A percentile compares a stretch with the other conserved stretches of the same genome.
Conservation (phyloP, 2,329 filamentous ascomycete genomes). For the Neofusicoccum umdonicola region DNA sequence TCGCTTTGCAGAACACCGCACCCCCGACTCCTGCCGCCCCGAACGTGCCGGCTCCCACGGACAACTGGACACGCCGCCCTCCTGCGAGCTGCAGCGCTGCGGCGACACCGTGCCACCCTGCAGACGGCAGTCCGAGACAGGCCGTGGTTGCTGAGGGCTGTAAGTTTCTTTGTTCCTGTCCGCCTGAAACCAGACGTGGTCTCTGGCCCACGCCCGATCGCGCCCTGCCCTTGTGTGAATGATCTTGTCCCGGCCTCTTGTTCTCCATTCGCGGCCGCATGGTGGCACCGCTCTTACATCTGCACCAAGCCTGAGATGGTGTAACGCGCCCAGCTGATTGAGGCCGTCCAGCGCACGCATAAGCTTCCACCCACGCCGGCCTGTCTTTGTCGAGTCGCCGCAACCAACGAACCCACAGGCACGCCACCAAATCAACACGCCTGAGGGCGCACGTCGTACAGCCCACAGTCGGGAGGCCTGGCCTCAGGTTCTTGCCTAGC, state of each 20-base stretch:
- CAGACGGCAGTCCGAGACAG: slow-evolving; percentile 18
- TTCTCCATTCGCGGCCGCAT: slow-evolving; percentile 16
- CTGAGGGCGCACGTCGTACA: slow-evolving; percentile 16
- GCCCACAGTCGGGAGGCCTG: slow-evolving; percentile 3
- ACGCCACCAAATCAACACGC: slow-evolving; percentile 14
- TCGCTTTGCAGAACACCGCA: slow-evolving; percentile 4
- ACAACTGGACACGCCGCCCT: slow-evolving; percentile 9
- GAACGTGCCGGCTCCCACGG: slow-evolving; percentile 7
- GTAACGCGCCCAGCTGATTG: slow-evolving; percentile 17
- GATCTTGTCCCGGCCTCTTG: slow-evolving; percentile 14
- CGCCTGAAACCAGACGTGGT: slow-evolving; percentile 17
- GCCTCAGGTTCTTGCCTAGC: slow-evolving; percentile 16
- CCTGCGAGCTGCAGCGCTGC: slow-evolving; percentile 8
- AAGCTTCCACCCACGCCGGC: slow-evolving; percentile 17
- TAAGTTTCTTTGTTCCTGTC: slow-evolving; percentile 19
- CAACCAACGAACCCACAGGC: slow-evolving; percentile 16
- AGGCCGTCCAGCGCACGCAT: slow-evolving; percentile 15
- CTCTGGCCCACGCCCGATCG: slow-evolving; percentile 2
- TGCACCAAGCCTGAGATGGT: slow-evolving; percentile 16
- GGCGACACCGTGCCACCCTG: slow-evolving; percentile 8
- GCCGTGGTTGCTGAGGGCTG: slow-evolving; percentile 16
- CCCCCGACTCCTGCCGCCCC: not conserved
- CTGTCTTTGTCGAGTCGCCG: slow-evolving; percentile 14
- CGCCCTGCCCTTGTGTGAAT: slow-evolving; percentile 13
- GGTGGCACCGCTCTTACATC: slow-evolving; percentile 15